A percentile compares a stretch with the other conserved stretches of the same genome.
phyloP scores from a whole-genome alignment of 345 rosid genomes.

The Populus ilicifolia region DNA sequence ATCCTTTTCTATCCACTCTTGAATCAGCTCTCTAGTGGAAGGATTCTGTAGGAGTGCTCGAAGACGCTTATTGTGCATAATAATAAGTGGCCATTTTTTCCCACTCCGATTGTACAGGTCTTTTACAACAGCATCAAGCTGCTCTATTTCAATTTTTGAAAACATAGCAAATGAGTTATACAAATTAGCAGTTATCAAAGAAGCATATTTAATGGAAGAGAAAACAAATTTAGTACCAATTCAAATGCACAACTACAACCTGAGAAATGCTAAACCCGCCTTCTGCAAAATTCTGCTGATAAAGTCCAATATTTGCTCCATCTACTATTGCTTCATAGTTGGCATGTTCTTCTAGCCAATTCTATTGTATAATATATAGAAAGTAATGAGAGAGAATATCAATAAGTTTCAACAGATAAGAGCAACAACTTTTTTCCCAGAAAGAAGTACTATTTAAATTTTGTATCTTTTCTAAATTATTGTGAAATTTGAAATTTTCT shows the following conservation, averaged over 20 bases:
- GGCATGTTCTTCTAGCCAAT: conserved; percentile 63
- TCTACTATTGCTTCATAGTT: conserved; percentile 71
- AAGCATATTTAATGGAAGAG: background rate
- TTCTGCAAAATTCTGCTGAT: conserved; percentile 82
- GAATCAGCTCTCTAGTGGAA: conserved; percentile 45
- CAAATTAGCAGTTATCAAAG: background rate
- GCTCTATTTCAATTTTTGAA: conserved; percentile 46
- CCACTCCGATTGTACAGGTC: conserved; percentile 47
- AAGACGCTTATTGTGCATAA: conserved; percentile 71
- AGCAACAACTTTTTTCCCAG: background rate
- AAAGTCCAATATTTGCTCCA: conserved; percentile 90
- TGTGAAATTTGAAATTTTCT: background rate
- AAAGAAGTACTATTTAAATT: background rate
- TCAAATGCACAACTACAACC: conserved; percentile 39
- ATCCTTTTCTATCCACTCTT: conserved; percentile 64
- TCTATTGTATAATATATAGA: conserved; percentile 29
- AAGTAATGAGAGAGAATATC: background rate
- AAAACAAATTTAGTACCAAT: background rate
- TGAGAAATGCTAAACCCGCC: conserved; percentile 74
- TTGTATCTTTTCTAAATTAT: background rate
- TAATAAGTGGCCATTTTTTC: conserved; percentile 55
- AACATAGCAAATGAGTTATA: conserved; percentile 15
- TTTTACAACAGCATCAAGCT: conserved; percentile 80
- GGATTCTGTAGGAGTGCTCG: conserved; percentile 54
- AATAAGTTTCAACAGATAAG: background rate